Evolutionary conservation across 345 rosid species (phyloP).

Genomic region (Syzygium aromaticum): DNA sequence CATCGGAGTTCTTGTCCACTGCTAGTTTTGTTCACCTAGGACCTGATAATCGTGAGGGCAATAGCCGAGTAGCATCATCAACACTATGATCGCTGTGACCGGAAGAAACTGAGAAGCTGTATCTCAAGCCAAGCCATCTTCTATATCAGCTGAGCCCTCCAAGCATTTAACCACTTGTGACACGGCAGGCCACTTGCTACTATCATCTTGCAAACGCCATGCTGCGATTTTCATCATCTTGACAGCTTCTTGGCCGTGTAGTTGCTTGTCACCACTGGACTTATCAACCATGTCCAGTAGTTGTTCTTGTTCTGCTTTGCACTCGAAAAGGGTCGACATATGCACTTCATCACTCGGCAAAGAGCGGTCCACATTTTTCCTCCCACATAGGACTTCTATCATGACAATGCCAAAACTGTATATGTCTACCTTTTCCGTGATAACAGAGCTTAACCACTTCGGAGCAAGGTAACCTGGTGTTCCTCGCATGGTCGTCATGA

Average conservation of each 20-base stretch:
- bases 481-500: not conserved
- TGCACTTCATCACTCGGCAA: not conserved
- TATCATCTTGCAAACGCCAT: not conserved
- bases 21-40: not conserved
- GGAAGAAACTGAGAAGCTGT: not conserved
- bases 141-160: not conserved
- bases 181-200: not conserved
- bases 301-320: not conserved
- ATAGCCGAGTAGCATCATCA: not conserved
- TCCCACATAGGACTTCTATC: not conserved
- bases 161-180: not conserved
- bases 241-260: not conserved
- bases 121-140: not conserved
- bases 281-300: not conserved
- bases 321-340: not conserved
- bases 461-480: not conserved
- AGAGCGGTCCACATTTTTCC: not conserved
- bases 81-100: fast-evolving
- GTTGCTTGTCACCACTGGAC: not conserved
- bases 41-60: not conserved
- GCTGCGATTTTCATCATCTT: not conserved
- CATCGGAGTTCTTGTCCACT: fast-evolving
- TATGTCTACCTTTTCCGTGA: not conserved
- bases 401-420: not conserved
- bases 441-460: not conserved